Evolutionary conservation across 2,329 filamentous ascomycete genomes (phyloP).

Genomic region (Pseudogymnoascus sp.): DNA sequence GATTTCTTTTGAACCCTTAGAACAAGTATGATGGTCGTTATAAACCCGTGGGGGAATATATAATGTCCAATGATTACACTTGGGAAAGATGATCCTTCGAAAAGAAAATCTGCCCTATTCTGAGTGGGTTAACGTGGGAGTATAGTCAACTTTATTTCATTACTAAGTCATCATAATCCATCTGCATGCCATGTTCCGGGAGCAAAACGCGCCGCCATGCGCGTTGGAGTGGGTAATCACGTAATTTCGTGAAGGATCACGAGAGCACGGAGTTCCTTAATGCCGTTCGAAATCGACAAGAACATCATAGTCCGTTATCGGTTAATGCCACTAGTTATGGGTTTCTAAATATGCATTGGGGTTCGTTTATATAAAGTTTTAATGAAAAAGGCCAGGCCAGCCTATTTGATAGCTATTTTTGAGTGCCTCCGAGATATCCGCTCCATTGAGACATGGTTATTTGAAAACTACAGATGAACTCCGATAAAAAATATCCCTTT

Average conservation of each 20-base stretch:
- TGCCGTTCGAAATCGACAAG: neutral
- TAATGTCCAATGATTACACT: neutral
- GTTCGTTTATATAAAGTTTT: neutral
- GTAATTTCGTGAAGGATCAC: neutral
- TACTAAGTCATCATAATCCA: neutral
- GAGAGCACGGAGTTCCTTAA: neutral
- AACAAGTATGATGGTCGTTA: neutral
- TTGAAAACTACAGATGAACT: neutral
- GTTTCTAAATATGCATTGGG: neutral
- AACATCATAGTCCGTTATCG: neutral
- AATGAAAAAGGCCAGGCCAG: neutral
- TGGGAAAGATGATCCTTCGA: neutral
- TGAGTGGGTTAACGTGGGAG: neutral
- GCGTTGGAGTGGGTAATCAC: neutral
- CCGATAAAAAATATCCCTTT: neutral
- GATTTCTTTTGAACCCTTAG: neutral
- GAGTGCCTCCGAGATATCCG: neutral
- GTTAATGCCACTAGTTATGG: neutral
- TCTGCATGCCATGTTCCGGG: neutral
- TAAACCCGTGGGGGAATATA: neutral
- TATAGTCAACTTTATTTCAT: neutral
- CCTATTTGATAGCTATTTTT: neutral
- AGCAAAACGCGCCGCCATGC: neutral
- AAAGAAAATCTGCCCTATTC: neutral
- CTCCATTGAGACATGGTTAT: neutral